Conservation (phyloP, 1,284 basidiomycete species). For the Trametes polyzona region DNA sequence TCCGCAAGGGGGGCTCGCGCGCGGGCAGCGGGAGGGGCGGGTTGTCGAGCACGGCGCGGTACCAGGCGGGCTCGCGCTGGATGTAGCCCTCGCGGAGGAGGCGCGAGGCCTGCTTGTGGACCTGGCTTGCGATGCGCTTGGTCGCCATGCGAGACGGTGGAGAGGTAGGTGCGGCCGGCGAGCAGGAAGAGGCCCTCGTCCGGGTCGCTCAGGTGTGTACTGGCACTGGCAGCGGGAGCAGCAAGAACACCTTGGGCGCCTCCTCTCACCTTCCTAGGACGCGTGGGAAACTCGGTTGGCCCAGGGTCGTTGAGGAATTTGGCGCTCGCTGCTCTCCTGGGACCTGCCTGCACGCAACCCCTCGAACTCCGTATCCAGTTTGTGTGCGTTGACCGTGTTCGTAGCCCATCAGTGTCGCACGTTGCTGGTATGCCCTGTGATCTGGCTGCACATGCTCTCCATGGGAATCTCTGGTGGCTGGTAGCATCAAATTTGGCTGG, state of each 20-base stretch:
- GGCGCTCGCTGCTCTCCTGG: neutral
- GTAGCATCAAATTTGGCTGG: too few species aligned
- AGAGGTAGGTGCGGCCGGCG: neutral
- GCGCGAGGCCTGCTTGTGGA: slow-evolving; percentile 87
- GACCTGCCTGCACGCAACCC: neutral
- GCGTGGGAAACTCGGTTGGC: neutral
- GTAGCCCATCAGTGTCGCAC: too few species aligned
- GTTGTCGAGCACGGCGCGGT: slow-evolving; percentile 82
- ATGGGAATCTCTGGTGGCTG: too few species aligned
- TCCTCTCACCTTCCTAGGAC: neutral
- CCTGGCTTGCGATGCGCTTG: slow-evolving; percentile 84
- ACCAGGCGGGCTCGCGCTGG: slow-evolving; percentile 82
- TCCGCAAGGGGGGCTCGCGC: slow-evolving; percentile 65
- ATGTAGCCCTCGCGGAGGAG: slow-evolving; percentile 77
- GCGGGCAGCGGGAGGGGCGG: slow-evolving; percentile 88
- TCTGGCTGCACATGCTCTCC: too few species aligned
- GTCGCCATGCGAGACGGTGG: slow-evolving; percentile 56
- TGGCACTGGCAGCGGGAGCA: slow-evolving; percentile 2
- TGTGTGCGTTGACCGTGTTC: too few species aligned
- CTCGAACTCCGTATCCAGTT: too few species aligned
- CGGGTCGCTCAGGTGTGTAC: neutral
- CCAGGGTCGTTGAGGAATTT: too few species aligned
- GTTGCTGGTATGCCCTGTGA: too few species aligned
- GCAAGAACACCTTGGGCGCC: slow-evolving; percentile 4
- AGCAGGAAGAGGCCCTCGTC: neutral